Evolutionary conservation across 129 eudicot species (phyloP).

Genomic region (Pulicaria dysenterica): DNA sequence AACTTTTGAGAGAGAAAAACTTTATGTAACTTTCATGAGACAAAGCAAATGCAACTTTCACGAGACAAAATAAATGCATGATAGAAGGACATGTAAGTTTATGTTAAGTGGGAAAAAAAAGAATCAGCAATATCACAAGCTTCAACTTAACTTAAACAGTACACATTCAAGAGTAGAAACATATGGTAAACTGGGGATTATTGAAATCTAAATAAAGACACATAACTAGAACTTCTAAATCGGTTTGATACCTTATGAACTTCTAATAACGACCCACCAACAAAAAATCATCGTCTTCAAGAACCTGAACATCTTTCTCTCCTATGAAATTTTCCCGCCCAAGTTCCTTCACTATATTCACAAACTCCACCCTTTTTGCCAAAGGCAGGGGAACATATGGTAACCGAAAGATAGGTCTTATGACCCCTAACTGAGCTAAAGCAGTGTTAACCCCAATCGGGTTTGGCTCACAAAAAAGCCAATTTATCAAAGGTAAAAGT

Average conservation of each 20-base stretch:
- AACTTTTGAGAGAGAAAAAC: too few relatives aligned
- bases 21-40: too few relatives aligned
- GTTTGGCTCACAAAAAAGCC: constrained; percentile 85
- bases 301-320: constrained; percentile 69
- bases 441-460: constrained; percentile 84
- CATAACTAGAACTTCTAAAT: not conserved
- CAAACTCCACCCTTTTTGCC: constrained; percentile 70
- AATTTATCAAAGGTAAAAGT: constrained; percentile 62
- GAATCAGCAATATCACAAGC: not conserved
- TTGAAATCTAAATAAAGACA: not conserved
- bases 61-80: too few relatives aligned
- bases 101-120: not conserved
- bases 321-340: constrained; percentile 78
- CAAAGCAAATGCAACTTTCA: too few relatives aligned
- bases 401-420: constrained; percentile 69
- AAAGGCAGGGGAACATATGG: constrained; percentile 81
- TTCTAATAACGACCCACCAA: constrained; percentile 76
- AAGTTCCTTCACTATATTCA: constrained; percentile 64
- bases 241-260: not conserved
- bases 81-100: too few relatives aligned
- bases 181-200: not conserved
- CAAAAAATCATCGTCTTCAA: constrained; percentile 74
- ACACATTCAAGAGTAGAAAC: constrained; percentile 6
- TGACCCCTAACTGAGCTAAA: constrained; percentile 79
- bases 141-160: constrained; percentile 8